phyloP scores from a whole-genome alignment of 345 rosid genomes.

The Eutrema heterophyllum region DNA sequence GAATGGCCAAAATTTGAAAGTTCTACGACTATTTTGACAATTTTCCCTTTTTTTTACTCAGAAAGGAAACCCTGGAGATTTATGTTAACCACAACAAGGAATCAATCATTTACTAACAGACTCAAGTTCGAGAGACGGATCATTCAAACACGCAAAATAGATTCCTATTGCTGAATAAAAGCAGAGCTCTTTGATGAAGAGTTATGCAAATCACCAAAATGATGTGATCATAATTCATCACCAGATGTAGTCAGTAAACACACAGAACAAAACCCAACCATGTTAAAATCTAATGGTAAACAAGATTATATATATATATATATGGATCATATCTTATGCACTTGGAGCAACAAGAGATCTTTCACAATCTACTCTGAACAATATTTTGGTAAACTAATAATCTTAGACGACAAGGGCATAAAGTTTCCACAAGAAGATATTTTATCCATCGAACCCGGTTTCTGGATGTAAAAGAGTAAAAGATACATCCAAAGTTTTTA shows the following conservation, averaged over 20 bases:
- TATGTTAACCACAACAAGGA: too few species aligned
- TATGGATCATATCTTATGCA: neutral
- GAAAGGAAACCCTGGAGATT: neutral
- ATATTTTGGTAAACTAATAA: neutral
- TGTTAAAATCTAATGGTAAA: neutral
- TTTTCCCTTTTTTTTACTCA: too few species aligned
- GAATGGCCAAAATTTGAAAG: too few species aligned
- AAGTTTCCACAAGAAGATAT: neutral
- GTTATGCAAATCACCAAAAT: neutral
- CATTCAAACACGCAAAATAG: neutral
- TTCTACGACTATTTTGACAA: too few species aligned
- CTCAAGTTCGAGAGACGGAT: neutral
- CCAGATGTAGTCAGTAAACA: neutral
- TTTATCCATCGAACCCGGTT: neutral
- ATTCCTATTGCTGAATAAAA: neutral
- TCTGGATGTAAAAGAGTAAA: neutral
- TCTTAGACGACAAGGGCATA: neutral
- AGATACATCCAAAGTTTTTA: neutral
- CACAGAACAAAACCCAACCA: neutral
- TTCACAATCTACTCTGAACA: neutral
- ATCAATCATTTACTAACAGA: neutral
- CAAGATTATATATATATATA: neutral
- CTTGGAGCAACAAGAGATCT: neutral
- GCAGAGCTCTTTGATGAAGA: neutral
- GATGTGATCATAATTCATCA: slow-evolving; percentile 2